These are phyloP conservation scores for Hortaea sp. DNA, from an alignment of 2,329 filamentous ascomycete genomes.

Conservation along the genomic window DNA sequence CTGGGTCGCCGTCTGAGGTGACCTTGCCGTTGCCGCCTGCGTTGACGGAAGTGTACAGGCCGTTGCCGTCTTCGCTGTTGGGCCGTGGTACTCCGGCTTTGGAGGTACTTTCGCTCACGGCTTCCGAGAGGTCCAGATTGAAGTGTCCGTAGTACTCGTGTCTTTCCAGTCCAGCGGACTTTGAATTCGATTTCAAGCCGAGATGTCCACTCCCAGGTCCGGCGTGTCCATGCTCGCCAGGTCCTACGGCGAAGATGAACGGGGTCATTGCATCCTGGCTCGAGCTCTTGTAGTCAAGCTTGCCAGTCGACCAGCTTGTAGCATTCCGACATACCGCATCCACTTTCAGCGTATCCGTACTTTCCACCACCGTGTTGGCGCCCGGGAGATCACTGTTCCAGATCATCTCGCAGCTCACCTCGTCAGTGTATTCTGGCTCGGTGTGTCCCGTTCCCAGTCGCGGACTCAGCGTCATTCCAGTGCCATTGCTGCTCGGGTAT, in stretches of 20 bases:
- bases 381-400: slow-evolving; percentile 7
- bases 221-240: slow-evolving; percentile 1
- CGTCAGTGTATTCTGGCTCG: slow-evolving; percentile 25
- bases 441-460: slow-evolving; percentile 24
- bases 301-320: slow-evolving; percentile 20
- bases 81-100: slow-evolving; percentile 23
- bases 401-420: slow-evolving; percentile 17
- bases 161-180: slow-evolving; percentile 22
- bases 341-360: slow-evolving; percentile 7
- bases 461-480: slow-evolving; percentile 30
- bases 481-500: slow-evolving; percentile 25
- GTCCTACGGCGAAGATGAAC: slow-evolving; percentile 34
- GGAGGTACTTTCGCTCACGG: slow-evolving; percentile 15
- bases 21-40: slow-evolving; percentile 13
- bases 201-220: neutral
- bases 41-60: slow-evolving; percentile 7
- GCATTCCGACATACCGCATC: slow-evolving; percentile 29
- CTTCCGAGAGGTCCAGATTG: slow-evolving; percentile 29
- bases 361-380: slow-evolving; percentile 9
- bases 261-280: slow-evolving; percentile 13
- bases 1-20: slow-evolving; percentile 15
- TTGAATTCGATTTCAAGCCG: slow-evolving; percentile 16
- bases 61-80: slow-evolving; percentile 1
- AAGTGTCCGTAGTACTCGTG: slow-evolving; percentile 30
- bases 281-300: neutral